Conservation (phyloP, 225 moss, liverwort and hornwort genomes). For the Climacium dendroides region DNA sequence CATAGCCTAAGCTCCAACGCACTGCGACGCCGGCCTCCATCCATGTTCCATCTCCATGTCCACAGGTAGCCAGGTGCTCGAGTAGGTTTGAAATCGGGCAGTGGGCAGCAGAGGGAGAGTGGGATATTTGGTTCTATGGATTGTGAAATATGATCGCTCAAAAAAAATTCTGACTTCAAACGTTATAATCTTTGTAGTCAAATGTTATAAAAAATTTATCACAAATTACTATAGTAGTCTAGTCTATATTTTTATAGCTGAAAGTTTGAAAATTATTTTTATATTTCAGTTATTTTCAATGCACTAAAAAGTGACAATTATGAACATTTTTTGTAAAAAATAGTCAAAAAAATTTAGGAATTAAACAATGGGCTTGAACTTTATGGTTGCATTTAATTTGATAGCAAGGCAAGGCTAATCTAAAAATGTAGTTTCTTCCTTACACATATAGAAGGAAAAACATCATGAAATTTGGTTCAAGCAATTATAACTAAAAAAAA, state of each 20-base stretch:
- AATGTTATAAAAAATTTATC: rapidly evolving
- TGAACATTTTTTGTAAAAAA: too few relatives aligned
- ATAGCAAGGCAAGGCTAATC: not conserved
- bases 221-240: too few relatives aligned
- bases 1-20: not conserved
- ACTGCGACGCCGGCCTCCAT: too few relatives aligned
- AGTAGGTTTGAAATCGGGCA: not conserved
- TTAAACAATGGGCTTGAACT: not conserved
- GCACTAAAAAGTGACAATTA: too few relatives aligned
- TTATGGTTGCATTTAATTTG: not conserved
- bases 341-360: too few relatives aligned
- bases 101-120: not conserved
- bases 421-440: not conserved
- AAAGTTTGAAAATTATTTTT: too few relatives aligned
- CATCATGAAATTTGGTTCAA: not conserved
- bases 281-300: too few relatives aligned
- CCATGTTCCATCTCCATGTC: not conserved
- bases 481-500: not conserved
- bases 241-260: rapidly evolving
- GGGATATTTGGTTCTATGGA: too few relatives aligned
- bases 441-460: not conserved
- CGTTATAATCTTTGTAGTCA: not conserved
- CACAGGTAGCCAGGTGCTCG: not conserved
- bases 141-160: too few relatives aligned
- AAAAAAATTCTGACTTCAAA: too few relatives aligned